These are phyloP conservation scores for Fusarium transvaalense DNA, from an alignment of 2,329 filamentous ascomycete species.

Conservation along the genomic window DNA sequence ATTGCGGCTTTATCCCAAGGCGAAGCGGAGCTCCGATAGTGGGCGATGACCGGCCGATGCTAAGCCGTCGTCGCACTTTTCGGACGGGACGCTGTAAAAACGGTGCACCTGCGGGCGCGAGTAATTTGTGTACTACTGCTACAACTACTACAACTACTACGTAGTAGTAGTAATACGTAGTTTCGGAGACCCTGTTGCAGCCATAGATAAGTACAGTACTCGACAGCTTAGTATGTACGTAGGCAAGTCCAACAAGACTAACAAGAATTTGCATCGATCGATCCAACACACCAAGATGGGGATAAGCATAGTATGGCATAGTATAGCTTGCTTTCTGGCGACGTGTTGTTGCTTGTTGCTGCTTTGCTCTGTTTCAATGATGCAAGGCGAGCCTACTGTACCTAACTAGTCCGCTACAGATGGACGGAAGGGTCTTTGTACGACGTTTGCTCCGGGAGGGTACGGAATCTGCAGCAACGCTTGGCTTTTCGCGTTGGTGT, in stretches of 20 bases:
- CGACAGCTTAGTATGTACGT: background rate
- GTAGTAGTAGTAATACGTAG: constrained; percentile 1
- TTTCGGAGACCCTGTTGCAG: background rate
- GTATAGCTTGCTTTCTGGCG: background rate
- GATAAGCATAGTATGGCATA: constrained; percentile 3
- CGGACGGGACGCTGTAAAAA: constrained; percentile 24
- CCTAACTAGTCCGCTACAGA: constrained; percentile 14
- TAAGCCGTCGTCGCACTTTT: constrained; percentile 35
- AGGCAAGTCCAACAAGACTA: background rate
- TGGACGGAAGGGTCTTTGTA: constrained; percentile 6
- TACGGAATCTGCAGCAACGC: constrained; percentile 15
- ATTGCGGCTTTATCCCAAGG: constrained; percentile 44
- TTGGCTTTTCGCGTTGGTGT: constrained; percentile 27
- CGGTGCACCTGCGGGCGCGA: constrained; percentile 17
- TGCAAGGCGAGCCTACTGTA: constrained; percentile 7
- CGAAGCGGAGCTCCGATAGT: constrained; percentile 35
- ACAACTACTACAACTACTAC: too few relatives aligned
- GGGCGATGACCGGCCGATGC: constrained; percentile 39
- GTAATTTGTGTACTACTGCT: constrained; percentile 11
- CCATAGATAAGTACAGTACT: background rate
- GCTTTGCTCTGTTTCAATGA: constrained; percentile 20
- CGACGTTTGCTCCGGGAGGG: constrained; percentile 20
- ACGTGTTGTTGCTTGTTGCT: background rate
- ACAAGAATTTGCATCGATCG: background rate
- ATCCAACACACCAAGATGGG: background rate